Evolutionary conservation across 345 rosid genomes (phyloP).

Genomic region (Rubroshorea leprosula): DNA sequence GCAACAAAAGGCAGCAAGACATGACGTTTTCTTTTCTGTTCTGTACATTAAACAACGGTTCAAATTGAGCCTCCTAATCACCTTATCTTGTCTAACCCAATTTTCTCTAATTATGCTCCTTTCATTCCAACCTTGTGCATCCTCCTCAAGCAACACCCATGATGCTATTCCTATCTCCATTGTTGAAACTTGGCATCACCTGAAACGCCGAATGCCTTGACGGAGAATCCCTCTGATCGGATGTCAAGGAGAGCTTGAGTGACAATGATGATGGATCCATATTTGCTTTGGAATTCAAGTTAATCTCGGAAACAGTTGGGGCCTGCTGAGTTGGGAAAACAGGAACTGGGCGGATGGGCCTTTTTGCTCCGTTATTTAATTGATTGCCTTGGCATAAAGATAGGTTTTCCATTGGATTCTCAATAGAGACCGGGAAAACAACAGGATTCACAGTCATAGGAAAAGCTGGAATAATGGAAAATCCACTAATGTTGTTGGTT

Average conservation of each 20-base stretch:
- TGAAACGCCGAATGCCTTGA: conserved; percentile 42
- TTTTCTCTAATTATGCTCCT: conserved; percentile 25
- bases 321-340: conserved; percentile 20
- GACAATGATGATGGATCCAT: conserved; percentile 42
- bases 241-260: conserved; percentile 48
- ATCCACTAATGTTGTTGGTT: conserved; percentile 20
- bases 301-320: conserved; percentile 29
- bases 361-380: conserved; percentile 20
- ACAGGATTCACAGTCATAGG: conserved; percentile 20
- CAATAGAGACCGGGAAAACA: conserved; percentile 24
- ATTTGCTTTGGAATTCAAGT: conserved; percentile 25
- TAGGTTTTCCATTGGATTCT: conserved; percentile 31
- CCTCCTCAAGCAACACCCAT: conserved; percentile 54
- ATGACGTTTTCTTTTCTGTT: conserved; percentile 21
- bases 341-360: conserved; percentile 28
- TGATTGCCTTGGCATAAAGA: conserved; percentile 18
- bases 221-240: conserved; percentile 40
- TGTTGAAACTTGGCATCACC: conserved; percentile 44
- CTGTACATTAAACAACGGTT: conserved; percentile 46
- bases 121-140: neutral
- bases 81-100: conserved; percentile 14
- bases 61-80: conserved; percentile 28
- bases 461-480: conserved; percentile 36
- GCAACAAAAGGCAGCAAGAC: conserved; percentile 12
- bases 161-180: conserved; percentile 61